Conservation (phyloP, 2,329 filamentous ascomycete genomes). For the Davidsoniella eucalypti region DNA sequence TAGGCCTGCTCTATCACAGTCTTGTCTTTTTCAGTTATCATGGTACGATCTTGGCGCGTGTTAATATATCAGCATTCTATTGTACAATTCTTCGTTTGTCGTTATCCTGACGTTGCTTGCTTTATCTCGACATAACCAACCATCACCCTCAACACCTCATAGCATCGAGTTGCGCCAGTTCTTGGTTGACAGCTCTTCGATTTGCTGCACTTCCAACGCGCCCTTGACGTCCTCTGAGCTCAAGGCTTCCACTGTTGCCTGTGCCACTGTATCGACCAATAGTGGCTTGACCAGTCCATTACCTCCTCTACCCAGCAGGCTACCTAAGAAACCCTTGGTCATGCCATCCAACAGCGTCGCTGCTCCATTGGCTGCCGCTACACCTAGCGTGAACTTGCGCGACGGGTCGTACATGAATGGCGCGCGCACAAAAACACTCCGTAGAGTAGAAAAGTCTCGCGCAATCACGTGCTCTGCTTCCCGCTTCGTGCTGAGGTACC, state of each 20-base stretch:
- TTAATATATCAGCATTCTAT: conserved; percentile 2
- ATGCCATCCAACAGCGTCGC: conserved; percentile 62
- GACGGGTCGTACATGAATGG: conserved; percentile 82
- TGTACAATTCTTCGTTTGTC: conserved; percentile 7
- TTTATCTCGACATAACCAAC: background rate
- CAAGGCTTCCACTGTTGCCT: conserved; percentile 78
- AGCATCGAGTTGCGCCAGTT: conserved; percentile 87
- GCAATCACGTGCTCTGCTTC: conserved; percentile 70
- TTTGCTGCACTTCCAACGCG: conserved; percentile 59
- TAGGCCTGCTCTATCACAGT: conserved; percentile 24
- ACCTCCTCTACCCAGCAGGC: conserved; percentile 50
- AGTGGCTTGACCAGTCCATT: conserved; percentile 65
- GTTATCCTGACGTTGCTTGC: background rate
- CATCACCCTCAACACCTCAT: conserved; percentile 25
- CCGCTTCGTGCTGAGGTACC: conserved; percentile 84
- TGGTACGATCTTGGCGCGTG: background rate
- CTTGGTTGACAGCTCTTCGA: conserved; percentile 65
- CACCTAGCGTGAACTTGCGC: conserved; percentile 64
- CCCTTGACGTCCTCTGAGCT: conserved; percentile 57
- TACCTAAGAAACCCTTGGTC: conserved; percentile 58
- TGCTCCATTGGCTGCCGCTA: conserved; percentile 61
- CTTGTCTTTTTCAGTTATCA: background rate
- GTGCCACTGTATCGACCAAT: conserved; percentile 71
- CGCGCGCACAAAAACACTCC: conserved; percentile 67
- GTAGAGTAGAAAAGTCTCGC: conserved; percentile 54